phyloP scores from a whole-genome alignment of 352 stramenopile species.

The Ophiocytium majus region DNA sequence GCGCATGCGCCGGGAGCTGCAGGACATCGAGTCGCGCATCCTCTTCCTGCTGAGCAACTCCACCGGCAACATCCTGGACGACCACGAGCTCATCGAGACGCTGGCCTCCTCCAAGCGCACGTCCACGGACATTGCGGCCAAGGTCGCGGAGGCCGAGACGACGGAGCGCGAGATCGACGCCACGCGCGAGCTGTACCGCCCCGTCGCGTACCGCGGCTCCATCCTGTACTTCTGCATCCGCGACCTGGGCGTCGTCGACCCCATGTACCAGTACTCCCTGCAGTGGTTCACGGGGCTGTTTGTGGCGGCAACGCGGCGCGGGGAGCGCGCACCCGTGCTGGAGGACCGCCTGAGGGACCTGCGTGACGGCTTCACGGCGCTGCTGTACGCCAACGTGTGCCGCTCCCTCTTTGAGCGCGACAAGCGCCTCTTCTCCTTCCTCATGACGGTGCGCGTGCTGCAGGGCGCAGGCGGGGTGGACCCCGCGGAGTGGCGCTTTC shows the following conservation, averaged over 20 bases:
- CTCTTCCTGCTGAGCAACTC: conserved; percentile 86
- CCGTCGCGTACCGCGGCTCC: conserved; percentile 79
- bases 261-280: conserved; percentile 90
- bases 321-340: conserved; percentile 75
- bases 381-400: conserved; percentile 87
- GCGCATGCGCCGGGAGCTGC: conserved; percentile 82
- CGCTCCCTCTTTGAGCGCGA: conserved; percentile 87
- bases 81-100: conserved; percentile 85
- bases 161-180: conserved; percentile 85
- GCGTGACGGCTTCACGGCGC: conserved; percentile 86
- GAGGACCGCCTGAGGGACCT: conserved; percentile 75
- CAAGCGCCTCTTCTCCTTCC: conserved; percentile 87
- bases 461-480: conserved; percentile 71
- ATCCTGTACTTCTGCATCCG: conserved; percentile 87
- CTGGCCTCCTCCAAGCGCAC: conserved; percentile 83
- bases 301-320: conserved; percentile 63
- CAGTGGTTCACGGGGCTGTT: conserved; percentile 87
- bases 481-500: conserved; percentile 82
- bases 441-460: conserved; percentile 87
- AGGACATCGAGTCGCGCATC: conserved; percentile 89
- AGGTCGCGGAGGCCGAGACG: conserved; percentile 82
- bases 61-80: conserved; percentile 85
- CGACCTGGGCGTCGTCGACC: conserved; percentile 80
- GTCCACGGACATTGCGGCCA: conserved; percentile 83
- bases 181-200: conserved; percentile 77